Evolutionary conservation across 75 land plant genomes (phyloP), one percentile per base, ranked within the genome.

Genomic region (Chamaecyparis obtusa): DNA sequence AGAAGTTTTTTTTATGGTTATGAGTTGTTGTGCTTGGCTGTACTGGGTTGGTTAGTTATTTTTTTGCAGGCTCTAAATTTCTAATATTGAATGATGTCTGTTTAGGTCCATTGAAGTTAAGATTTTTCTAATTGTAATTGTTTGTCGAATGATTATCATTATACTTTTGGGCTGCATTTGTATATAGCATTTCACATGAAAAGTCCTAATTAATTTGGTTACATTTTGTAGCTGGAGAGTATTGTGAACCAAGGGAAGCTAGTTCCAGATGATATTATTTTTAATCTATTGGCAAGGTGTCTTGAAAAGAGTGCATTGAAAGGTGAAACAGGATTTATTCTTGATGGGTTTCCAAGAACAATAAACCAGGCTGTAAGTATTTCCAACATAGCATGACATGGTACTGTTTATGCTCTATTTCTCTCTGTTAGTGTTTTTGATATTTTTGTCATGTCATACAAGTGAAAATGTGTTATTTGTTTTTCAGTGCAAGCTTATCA

Each of bases 301-400:
- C 97, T 96, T 32, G 91, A 91, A 86, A 89, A 84, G 48, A 93
- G 93, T 67, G 90, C 89, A 71, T 85, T 86, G n/a, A 93, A 90
- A 84, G 96, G 94, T 36, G 96, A 95, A 87, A 74, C 91, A 27
- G 98, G 98, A 54, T 96, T 96, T 64, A 94, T 96, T 84, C 94
- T 96, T 86, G 98, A 96, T 88, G 98, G 98, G 13, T 96, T 96
- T 86, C 98, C 98, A 41, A 88, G 98, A 37, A 96, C 97, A 64
- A 71, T 93, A 48, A 91, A 92, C 91, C 98, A 96, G 85, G 98
- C 97, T 69, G 95, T 96, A 87, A 92, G 93, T 15, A 77, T 78
- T 30, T 87, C 13, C 85, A 39, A 46, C 57, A 36, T 84, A 13
- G 13, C 17, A 51, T 84, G 24, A 3, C 19, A 33, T 24, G 14